A percentile compares a stretch with the other conserved stretches of the same genome.
Conservation (phyloP, 2,329 filamentous ascomycete genomes). For the Malbranchea zuffiana region DNA sequence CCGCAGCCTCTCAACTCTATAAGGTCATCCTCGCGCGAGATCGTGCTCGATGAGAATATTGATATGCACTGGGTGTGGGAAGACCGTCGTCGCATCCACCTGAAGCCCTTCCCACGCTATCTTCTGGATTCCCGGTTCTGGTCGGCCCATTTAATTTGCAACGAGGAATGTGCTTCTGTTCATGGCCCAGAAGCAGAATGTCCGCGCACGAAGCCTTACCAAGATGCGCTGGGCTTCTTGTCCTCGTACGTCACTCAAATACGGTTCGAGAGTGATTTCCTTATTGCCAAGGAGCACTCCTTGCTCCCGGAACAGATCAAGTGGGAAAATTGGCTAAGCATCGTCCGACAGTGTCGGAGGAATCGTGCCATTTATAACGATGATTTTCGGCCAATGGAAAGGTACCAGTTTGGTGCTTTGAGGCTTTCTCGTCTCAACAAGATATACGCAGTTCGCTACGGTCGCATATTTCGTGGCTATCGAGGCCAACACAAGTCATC, state of each 20-base stretch:
- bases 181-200: neutral
- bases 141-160: conserved; percentile 10
- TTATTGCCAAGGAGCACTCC: conserved; percentile 25
- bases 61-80: conserved; percentile 22
- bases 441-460: conserved; percentile 17
- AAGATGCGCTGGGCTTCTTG: conserved; percentile 28
- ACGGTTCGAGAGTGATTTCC: conserved; percentile 26
- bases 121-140: conserved; percentile 17
- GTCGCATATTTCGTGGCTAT: conserved; percentile 1
- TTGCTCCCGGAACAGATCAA: conserved; percentile 24
- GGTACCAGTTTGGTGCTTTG: conserved; percentile 37
- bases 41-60: conserved; percentile 17
- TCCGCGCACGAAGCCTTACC: neutral
- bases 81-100: conserved; percentile 10
- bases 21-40: conserved; percentile 11
- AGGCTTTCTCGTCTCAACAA: conserved; percentile 25
- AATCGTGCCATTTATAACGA: conserved; percentile 2
- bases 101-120: conserved; percentile 21
- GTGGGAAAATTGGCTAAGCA: conserved; percentile 20
- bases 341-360: conserved; percentile 15
- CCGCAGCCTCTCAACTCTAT: conserved; percentile 21
- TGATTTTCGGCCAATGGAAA: conserved; percentile 22
- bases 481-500: neutral
- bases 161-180: neutral
- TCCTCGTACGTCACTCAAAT: conserved; percentile 26